Conservation (phyloP, 2,329 filamentous ascomycete species). For the Xylariaceae sp. region DNA sequence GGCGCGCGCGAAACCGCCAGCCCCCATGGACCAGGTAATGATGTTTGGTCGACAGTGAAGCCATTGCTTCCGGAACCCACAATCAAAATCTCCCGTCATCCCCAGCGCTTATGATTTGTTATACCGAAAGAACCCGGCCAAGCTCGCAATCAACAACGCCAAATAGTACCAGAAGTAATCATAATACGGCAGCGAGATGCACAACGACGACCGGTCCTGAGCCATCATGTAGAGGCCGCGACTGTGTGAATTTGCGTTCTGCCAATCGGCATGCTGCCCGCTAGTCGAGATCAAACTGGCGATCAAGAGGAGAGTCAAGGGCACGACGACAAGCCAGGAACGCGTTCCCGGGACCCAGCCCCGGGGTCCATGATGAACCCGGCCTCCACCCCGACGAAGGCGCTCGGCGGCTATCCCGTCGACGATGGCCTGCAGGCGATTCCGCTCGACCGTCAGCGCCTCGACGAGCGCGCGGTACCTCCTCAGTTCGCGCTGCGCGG, state of each 20-base stretch:
- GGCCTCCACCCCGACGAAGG: neutral
- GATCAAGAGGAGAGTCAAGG: constrained; percentile 9
- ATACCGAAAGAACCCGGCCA: constrained; percentile 1
- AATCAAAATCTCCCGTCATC: too few relatives aligned
- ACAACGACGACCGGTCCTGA: constrained; percentile 5
- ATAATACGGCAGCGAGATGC: constrained; percentile 13
- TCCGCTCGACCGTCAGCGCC: constrained; percentile 1
- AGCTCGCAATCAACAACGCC: neutral
- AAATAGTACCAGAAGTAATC: constrained; percentile 19
- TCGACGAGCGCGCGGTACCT: neutral
- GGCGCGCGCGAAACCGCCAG: too few relatives aligned
- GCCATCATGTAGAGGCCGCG: constrained; percentile 15
- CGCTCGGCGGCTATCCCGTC: neutral
- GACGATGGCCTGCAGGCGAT: neutral
- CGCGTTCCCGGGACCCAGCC: neutral
- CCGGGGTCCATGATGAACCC: neutral
- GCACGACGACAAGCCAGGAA: neutral
- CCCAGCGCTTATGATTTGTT: too few relatives aligned
- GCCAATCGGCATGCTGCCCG: constrained; percentile 15
- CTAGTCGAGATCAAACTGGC: constrained; percentile 14
- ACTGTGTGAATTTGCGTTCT: constrained; percentile 13
- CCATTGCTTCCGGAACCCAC: too few relatives aligned
- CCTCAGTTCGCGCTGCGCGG: neutral
- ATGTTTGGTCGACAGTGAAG: too few relatives aligned
- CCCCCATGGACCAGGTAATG: too few relatives aligned